These are phyloP conservation scores for Cercospora zeina DNA, from an alignment of 2,329 filamentous ascomycete species.

Conservation along the genomic window DNA sequence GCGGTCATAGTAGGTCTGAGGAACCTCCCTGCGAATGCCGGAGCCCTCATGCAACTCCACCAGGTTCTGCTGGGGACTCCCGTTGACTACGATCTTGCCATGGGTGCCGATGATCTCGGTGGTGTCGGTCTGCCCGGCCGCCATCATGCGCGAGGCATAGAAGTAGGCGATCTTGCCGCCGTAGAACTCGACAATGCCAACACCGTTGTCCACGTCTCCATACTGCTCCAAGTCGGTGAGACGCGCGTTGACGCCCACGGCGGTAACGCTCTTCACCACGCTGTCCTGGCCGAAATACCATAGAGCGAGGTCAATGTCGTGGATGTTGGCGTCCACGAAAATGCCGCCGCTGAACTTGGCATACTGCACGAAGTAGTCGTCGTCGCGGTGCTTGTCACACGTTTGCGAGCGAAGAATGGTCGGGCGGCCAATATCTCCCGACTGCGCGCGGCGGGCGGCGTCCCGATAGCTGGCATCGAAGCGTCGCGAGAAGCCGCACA, in stretches of 20 bases:
- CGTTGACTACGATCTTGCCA: slow-evolving; percentile 64
- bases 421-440: slow-evolving; percentile 60
- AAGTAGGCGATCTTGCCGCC: slow-evolving; percentile 64
- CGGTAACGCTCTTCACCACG: slow-evolving; percentile 57
- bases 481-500: slow-evolving; percentile 66
- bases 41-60: slow-evolving; percentile 57
- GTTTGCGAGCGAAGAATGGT: slow-evolving; percentile 65
- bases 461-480: slow-evolving; percentile 68
- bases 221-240: slow-evolving; percentile 59
- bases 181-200: slow-evolving; percentile 66
- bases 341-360: slow-evolving; percentile 66
- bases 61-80: slow-evolving; percentile 56
- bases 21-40: slow-evolving; percentile 61
- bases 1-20: slow-evolving; percentile 61
- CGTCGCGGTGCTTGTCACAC: slow-evolving; percentile 65
- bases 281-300: slow-evolving; percentile 63
- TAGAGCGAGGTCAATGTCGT: slow-evolving; percentile 66
- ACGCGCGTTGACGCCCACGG: slow-evolving; percentile 60
- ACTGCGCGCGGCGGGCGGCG: slow-evolving; percentile 55
- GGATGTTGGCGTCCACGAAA: slow-evolving; percentile 70
- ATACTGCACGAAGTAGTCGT: slow-evolving; percentile 68
- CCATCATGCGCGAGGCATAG: slow-evolving; percentile 66
- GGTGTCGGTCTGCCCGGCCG: slow-evolving; percentile 65
- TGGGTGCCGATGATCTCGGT: slow-evolving; percentile 68
- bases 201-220: slow-evolving; percentile 63